These are phyloP conservation scores for Emergomyces orientalis DNA, from an alignment of 2,329 filamentous ascomycete genomes.

Conservation along the genomic window DNA sequence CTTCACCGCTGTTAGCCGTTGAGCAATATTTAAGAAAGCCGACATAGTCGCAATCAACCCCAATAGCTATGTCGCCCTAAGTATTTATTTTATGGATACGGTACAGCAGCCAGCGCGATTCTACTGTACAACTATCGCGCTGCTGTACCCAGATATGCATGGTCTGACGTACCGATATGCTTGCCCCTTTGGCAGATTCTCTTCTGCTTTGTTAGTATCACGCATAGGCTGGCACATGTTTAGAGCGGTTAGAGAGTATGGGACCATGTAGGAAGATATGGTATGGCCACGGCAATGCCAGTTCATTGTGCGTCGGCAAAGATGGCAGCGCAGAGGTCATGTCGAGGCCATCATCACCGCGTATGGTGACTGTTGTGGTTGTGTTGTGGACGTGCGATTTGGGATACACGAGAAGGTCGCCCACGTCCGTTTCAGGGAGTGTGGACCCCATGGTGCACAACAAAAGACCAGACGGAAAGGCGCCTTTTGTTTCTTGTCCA, in stretches of 20 bases:
- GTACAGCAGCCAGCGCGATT: neutral
- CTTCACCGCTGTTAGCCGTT: neutral
- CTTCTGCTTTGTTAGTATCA: neutral
- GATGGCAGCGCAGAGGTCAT: neutral
- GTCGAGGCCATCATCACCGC: neutral
- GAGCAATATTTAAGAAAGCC: conserved; percentile 1
- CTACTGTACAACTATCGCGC: neutral
- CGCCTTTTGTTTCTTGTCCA: neutral
- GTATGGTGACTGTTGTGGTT: neutral
- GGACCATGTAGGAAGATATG: neutral
- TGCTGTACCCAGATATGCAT: neutral
- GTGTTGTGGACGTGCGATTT: neutral
- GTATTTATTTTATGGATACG: neutral
- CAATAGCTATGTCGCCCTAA: neutral
- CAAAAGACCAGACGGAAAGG: neutral
- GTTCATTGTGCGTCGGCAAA: neutral
- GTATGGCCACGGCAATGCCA: neutral
- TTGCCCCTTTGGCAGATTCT: neutral
- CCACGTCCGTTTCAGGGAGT: conserved; percentile 1
- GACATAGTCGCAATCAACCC: neutral
- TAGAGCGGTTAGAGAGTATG: neutral
- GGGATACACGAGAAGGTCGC: neutral
- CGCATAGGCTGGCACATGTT: neutral
- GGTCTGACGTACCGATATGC: neutral
- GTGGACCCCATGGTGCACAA: neutral